phyloP scores from a whole-genome alignment of 2,329 filamentous ascomycete genomes.

The Colletotrichum camelliae region DNA sequence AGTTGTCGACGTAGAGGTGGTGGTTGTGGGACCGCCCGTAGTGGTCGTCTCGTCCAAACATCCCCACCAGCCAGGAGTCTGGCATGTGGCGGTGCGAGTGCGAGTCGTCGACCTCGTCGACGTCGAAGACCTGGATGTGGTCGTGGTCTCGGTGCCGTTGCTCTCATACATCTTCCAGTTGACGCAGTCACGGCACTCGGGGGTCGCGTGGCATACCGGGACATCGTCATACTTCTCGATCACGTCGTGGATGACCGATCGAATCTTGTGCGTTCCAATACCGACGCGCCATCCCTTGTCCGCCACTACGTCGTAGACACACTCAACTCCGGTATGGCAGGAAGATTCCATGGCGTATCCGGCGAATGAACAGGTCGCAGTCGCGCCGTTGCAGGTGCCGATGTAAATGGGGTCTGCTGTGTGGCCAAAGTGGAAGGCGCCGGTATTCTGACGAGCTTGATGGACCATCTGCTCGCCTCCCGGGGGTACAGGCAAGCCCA shows the following conservation, averaged over 20 bases:
- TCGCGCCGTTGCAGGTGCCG: constrained; percentile 89
- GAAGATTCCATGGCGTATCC: constrained; percentile 92
- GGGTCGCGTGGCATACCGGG: constrained; percentile 76
- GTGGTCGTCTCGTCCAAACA: constrained; percentile 72
- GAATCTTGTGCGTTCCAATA: constrained; percentile 90
- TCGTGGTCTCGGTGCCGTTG: constrained; percentile 81
- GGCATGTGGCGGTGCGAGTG: constrained; percentile 81
- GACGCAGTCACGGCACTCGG: constrained; percentile 86
- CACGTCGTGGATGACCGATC: constrained; percentile 85
- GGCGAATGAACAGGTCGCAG: constrained; percentile 86
- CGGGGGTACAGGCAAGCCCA: constrained; percentile 86
- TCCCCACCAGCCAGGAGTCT: constrained; percentile 94
- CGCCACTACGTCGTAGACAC: constrained; percentile 89
- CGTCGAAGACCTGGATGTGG: constrained; percentile 61
- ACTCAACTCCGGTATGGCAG: constrained; percentile 90
- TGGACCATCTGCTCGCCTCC: constrained; percentile 74
- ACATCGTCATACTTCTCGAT: constrained; percentile 83
- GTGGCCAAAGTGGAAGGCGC: constrained; percentile 89
- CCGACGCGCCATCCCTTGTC: constrained; percentile 93
- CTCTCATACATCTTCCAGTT: constrained; percentile 96
- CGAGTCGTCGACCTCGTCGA: constrained; percentile 62
- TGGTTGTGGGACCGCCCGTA: constrained; percentile 40
- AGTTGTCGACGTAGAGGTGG: constrained; percentile 53
- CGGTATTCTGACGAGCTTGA: constrained; percentile 75
- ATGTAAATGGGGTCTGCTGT: constrained; percentile 96